These are phyloP conservation scores for Penicillium odoratum DNA, from an alignment of 495 filamentous ascomycete species.

Conservation along the genomic window DNA sequence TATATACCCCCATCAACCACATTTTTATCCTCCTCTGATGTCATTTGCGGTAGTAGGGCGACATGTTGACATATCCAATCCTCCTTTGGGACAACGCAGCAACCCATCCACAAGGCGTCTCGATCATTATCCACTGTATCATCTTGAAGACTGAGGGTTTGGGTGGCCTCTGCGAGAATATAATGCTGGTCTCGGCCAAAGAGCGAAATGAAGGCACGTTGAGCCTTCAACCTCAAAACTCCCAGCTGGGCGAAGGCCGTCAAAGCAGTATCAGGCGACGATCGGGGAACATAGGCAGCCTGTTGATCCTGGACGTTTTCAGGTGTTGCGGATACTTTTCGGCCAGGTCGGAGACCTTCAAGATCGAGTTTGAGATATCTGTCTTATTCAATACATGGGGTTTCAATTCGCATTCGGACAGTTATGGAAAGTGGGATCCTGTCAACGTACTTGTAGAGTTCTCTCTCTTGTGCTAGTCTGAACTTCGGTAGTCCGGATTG, in stretches of 20 bases:
- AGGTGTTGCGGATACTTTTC: too few species aligned
- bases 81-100: slow-evolving; percentile 40
- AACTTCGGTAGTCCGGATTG: not conserved
- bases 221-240: slow-evolving; percentile 48
- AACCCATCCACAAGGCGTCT: slow-evolving; percentile 41
- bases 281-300: not conserved
- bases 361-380: too few species aligned
- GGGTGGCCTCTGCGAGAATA: slow-evolving; percentile 59
- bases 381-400: too few species aligned
- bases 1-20: not conserved
- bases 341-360: too few species aligned
- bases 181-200: slow-evolving; percentile 56
- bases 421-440: not conserved
- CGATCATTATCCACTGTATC: slow-evolving; percentile 12
- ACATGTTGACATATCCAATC: slow-evolving; percentile 46
- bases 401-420: too few species aligned
- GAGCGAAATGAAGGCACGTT: slow-evolving; percentile 56
- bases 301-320: too few species aligned
- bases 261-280: slow-evolving; percentile 55
- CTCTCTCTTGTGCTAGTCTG: slow-evolving; percentile 11
- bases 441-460: slow-evolving; percentile 10
- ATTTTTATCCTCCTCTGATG: too few species aligned
- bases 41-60: slow-evolving; percentile 6
- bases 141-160: slow-evolving; percentile 39
- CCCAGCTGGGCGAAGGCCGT: slow-evolving; percentile 63